phyloP scores from a whole-genome alignment of 78 protist species.

The Pigoraptor vietnamica region DNA sequence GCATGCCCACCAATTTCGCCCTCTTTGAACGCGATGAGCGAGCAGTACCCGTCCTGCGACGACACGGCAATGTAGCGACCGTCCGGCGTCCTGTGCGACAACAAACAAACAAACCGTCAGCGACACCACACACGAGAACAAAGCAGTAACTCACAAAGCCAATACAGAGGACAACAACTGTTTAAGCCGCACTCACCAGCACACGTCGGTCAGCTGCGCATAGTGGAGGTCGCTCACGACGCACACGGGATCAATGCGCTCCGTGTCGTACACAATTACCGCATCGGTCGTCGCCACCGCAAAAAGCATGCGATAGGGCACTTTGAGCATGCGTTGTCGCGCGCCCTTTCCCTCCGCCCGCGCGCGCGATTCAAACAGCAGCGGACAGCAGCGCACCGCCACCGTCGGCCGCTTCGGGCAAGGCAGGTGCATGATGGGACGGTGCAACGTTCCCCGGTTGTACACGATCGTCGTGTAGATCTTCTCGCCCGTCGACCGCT shows the following conservation, averaged over 20 bases:
- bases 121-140: not conserved
- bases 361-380: not conserved
- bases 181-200: not conserved
- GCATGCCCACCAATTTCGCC: slow-evolving; percentile 15
- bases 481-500: not conserved
- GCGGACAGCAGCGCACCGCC: slow-evolving; percentile 11
- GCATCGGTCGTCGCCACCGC: slow-evolving; percentile 28
- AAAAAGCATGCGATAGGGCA: slow-evolving; percentile 35
- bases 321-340: not conserved
- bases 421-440: not conserved
- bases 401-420: not conserved
- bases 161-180: not conserved
- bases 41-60: slow-evolving; percentile 23
- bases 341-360: not conserved
- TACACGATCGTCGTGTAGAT: not conserved
- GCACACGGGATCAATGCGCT: not conserved
- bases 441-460: not conserved
- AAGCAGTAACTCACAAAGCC: not conserved
- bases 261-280: slow-evolving; percentile 19
- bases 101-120: too few species aligned
- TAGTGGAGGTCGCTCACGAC: not conserved
- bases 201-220: slow-evolving; percentile 19
- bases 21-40: not conserved
- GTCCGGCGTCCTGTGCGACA: not conserved
- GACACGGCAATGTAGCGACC: not conserved